Conservation (phyloP, 305 asterid genomes). For the Fraxinus albicans region DNA sequence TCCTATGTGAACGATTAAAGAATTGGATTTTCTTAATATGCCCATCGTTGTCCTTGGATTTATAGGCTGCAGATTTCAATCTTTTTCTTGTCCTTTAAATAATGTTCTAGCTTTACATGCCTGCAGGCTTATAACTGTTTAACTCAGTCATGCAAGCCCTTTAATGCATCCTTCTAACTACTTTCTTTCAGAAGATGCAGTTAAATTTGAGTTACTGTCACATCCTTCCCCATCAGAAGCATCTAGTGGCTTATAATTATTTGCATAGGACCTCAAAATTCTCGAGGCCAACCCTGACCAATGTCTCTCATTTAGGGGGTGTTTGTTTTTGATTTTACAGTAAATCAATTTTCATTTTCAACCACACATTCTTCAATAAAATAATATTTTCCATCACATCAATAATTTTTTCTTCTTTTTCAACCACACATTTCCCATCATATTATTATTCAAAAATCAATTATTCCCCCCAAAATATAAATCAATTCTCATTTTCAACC, state of each 20-base stretch:
- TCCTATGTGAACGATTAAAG: constrained; percentile 9
- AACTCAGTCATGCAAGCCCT: not conserved
- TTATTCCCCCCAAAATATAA: too few relatives aligned
- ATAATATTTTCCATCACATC: too few relatives aligned
- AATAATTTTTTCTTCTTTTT: too few relatives aligned
- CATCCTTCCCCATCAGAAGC: not conserved
- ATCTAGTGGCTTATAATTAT: not conserved
- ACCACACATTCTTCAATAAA: too few relatives aligned
- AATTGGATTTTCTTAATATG: not conserved
- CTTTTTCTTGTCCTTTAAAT: constrained; percentile 52
- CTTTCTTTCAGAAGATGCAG: not conserved
- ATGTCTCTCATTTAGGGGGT: not conserved
- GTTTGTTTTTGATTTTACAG: too few relatives aligned
- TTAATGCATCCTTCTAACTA: not conserved
- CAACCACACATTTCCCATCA: too few relatives aligned
- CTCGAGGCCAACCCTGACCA: not conserved
- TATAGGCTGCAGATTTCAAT: constrained; percentile 28
- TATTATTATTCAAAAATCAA: too few relatives aligned
- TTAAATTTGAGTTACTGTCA: not conserved
- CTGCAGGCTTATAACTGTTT: not conserved
- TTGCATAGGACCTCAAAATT: not conserved
- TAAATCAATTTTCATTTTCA: too few relatives aligned
- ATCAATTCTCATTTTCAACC: too few relatives aligned
- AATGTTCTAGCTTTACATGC: not conserved
- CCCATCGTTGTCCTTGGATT: not conserved